Evolutionary conservation across 2,329 filamentous ascomycete genomes (phyloP).

Genomic region (Capronia epimyces): DNA sequence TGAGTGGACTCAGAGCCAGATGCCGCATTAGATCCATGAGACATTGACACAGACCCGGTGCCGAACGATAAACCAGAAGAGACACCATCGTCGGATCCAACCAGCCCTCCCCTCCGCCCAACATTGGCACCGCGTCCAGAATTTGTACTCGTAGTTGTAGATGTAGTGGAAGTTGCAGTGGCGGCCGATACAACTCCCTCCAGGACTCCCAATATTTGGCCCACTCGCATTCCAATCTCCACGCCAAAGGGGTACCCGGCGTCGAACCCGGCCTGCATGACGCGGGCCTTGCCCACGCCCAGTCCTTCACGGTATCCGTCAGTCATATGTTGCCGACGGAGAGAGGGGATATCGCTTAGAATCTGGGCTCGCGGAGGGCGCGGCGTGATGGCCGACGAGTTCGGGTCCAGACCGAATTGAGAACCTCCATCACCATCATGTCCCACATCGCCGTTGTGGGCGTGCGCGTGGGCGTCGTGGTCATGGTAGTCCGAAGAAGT

Average conservation of each 20-base stretch:
- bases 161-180: not conserved
- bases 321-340: slow-evolving; percentile 71
- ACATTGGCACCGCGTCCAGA: not conserved
- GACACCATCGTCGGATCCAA: not conserved
- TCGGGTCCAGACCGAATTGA: not conserved
- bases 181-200: slow-evolving; percentile 60
- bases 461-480: not conserved
- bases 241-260: slow-evolving; percentile 83
- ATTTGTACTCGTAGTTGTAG: not conserved
- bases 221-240: slow-evolving; percentile 67
- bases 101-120: not conserved
- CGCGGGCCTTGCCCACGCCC: slow-evolving; percentile 64
- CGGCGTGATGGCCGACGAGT: not conserved
- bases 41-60: too few species aligned
- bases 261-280: slow-evolving; percentile 84
- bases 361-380: slow-evolving; percentile 1
- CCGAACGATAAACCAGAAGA: too few species aligned
- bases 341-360: slow-evolving; percentile 65
- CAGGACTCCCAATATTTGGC: slow-evolving; percentile 68
- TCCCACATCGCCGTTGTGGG: not conserved
- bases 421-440: not conserved
- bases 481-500: slow-evolving; percentile 20
- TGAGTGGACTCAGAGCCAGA: not conserved
- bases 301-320: slow-evolving; percentile 89
- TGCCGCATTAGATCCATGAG: too few species aligned